phyloP scores from a whole-genome alignment of 2,329 filamentous ascomycete species.

The Oidium heveae region DNA sequence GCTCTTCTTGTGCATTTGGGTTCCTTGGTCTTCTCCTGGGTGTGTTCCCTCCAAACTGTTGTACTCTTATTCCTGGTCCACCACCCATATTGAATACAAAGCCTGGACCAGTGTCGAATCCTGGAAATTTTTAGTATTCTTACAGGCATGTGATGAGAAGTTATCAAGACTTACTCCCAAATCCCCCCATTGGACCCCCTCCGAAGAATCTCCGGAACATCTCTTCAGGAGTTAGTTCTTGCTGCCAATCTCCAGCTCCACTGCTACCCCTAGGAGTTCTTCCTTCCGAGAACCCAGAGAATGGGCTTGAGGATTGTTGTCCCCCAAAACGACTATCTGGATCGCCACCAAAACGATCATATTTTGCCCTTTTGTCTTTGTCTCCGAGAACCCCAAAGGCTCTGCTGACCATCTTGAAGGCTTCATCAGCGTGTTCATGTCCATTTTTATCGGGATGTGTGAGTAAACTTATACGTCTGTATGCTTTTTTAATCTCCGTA shows the following conservation, averaged over 20 bases:
- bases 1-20: slow-evolving; percentile 25
- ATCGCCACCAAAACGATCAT: slow-evolving; percentile 71
- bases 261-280: slow-evolving; percentile 16
- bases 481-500: slow-evolving; percentile 86
- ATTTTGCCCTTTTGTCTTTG: slow-evolving; percentile 75
- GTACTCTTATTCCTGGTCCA: slow-evolving; percentile 74
- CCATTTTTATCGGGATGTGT: slow-evolving; percentile 99
- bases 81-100: slow-evolving; percentile 93
- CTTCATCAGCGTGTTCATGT: slow-evolving; percentile 82
- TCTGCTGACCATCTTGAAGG: slow-evolving; percentile 91
- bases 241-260: slow-evolving; percentile 47
- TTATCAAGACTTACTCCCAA: slow-evolving; percentile 33
- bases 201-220: slow-evolving; percentile 95
- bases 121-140: slow-evolving; percentile 8
- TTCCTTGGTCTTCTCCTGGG: slow-evolving; percentile 54
- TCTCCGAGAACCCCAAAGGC: slow-evolving; percentile 88
- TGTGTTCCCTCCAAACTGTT: slow-evolving; percentile 69
- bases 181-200: slow-evolving; percentile 30
- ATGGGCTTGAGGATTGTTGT: slow-evolving; percentile 34
- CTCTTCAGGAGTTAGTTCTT: slow-evolving; percentile 88
- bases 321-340: slow-evolving; percentile 64
- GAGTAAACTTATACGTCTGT: slow-evolving; percentile 75
- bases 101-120: slow-evolving; percentile 55
- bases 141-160: background rate
- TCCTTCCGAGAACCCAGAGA: slow-evolving; percentile 30